Base-by-base conservation (phyloP, 306 rosid genomes). In the Trifolium fragiferum region DNA sequence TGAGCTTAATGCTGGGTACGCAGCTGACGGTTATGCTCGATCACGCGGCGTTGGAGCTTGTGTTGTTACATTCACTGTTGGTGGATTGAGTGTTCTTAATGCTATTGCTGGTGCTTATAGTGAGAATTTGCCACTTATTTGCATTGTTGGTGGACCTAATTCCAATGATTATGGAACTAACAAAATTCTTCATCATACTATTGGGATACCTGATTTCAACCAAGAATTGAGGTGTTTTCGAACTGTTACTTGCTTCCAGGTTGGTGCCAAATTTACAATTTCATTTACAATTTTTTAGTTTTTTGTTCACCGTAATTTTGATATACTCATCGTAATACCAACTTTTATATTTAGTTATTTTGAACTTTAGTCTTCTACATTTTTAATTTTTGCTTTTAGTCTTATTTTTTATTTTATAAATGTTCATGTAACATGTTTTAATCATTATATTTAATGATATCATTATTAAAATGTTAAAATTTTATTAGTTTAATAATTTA, bases 141-240 rank as follows among this genome's bases (percentile, higher is more conserved):
- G 99, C 40, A 84, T 94, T 2, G 99, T 90, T 0, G 99, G 99
- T 0, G 99, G 97, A 0, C 99, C 99, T 7, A 94, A 94, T 66
- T 84, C 95, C 1, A 94, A 94, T 35, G 96, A 94, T 69, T 88
- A 84, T 9, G 97, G 99, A 0, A 87, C 89, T n/a, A 89, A 73
- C 43, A 47, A 89, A 38, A 70, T 94, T 38, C 89, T 94, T 2
- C 99, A 94, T n/a, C 99, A 94, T 33, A 94, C 99, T 5, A 90
- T 94, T 54, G 99, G 99, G 0, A 25, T 85, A 8, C 86, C 99
- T 12, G 99, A 94, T 76, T 94, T 90, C n/a, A 84, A 74, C 27
- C 99, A 94, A 71, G 99, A 94, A 68, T 78, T 92, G 2, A 76
- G 92, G 78, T 92, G 99, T 72, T 94, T 94, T 61, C 95, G 87